Base-by-base conservation (phyloP, 108 stramenopile genomes). In the Mediolabrus comicus region DNA sequence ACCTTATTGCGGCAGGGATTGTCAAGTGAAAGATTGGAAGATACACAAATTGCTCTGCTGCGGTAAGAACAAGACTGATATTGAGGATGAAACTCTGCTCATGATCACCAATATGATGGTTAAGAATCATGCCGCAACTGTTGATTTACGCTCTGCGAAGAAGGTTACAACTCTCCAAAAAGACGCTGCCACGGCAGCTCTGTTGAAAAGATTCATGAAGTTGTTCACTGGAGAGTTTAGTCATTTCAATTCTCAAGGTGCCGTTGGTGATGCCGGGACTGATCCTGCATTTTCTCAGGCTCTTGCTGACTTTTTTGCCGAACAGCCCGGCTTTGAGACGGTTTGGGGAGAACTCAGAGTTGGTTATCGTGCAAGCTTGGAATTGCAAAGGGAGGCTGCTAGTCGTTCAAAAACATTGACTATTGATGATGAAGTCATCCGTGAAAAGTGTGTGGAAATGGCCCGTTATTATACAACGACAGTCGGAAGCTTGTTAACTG, bases 21-120 rank as follows among this genome's bases (percentile, higher is more conserved):
- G 60, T 19, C 60, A 62, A 62, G 60, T 51, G 16, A 51, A 6
- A 16, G 60, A 62, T 51, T 62, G 60, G 60, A 43, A 43, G 38
- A 51, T 43, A n/a, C 60, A 62, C 10, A 62, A 62, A 51, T 5
- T n/a, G 39, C 46, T 62, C 0, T 62, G 60, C 36, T 27, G 55
- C 55, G 46, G 13, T 1, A 62, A 62, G 10, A 62, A 62, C 46
- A 43, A 43, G 13, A 43, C 46, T 3, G 12, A 62, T 24, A 22
- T 62, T 19, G 46, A 62, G 19, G 24, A 26, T 14, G 43, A 13
- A 0, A 43, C 25, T 17, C 1, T 62, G 17, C 17, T 51, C 14
- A 51, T 25, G 55, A 31, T 56, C 33, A 56, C 4, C 1, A 17
- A 56, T 8, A 19, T 3, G 7, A 4, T 56, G 55, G 16, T 51